Evolutionary conservation across 805 yeast species (phyloP).

Genomic region (Zygoascus biomembranicola): DNA sequence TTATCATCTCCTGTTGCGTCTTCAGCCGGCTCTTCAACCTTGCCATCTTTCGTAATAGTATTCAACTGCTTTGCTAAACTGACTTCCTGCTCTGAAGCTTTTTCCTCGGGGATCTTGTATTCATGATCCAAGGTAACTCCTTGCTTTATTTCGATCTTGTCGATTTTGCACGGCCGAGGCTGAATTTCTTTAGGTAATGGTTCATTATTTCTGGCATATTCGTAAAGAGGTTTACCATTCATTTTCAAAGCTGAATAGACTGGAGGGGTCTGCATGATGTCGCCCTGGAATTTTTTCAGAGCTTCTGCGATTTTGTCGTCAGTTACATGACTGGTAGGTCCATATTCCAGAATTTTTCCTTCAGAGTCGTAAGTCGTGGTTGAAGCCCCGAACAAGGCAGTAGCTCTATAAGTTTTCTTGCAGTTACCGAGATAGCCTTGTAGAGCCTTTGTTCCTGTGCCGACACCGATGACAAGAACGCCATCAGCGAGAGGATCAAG

Average conservation of each 20-base stretch:
- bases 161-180: conserved; percentile 60
- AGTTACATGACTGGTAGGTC: conserved; percentile 49
- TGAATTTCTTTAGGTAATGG: conserved; percentile 82
- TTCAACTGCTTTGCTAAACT: conserved; percentile 39
- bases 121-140: conserved; percentile 51
- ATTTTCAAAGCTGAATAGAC: conserved; percentile 89
- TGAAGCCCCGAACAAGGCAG: conserved; percentile 78
- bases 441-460: conserved; percentile 78
- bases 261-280: conserved; percentile 85
- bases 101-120: conserved; percentile 33
- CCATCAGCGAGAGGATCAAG: conserved; percentile 96
- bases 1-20: conserved; percentile 7
- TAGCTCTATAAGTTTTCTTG: conserved; percentile 70
- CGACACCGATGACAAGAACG: conserved; percentile 82
- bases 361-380: conserved; percentile 94
- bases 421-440: conserved; percentile 66
- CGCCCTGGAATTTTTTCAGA: conserved; percentile 65
- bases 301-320: conserved; percentile 39
- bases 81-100: conserved; percentile 29
- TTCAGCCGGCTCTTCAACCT: conserved; percentile 16
- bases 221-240: conserved; percentile 89
- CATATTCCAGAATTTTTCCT: conserved; percentile 65
- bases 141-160: conserved; percentile 42
- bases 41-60: conserved; percentile 24
- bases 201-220: conserved; percentile 81